Percentiles rank a stretch among this genome's conserved stretches.
Evolutionary conservation across 495 filamentous ascomycete genomes (phyloP).

Genomic region (Trichodelitschia bisporula): DNA sequence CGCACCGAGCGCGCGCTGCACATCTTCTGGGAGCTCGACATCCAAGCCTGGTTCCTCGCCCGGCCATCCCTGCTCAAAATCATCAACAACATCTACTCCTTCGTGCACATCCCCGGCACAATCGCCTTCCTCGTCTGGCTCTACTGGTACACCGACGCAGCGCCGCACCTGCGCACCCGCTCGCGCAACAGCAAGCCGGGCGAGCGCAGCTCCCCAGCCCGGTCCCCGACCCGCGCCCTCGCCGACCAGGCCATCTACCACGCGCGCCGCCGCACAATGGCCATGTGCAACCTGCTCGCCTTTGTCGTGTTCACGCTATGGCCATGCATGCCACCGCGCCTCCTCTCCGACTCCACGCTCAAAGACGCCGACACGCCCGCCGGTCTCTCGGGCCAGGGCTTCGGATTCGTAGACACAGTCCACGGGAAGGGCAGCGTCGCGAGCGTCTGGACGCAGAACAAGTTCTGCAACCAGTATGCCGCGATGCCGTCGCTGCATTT

Average conservation of each 20-base stretch:
- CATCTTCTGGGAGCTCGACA: conserved; percentile 20
- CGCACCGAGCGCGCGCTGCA: conserved; percentile 25
- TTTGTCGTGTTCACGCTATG: conserved; percentile 56
- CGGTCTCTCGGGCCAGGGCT: conserved; percentile 26
- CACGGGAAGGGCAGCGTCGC: conserved; percentile 35
- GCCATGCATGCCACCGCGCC: conserved; percentile 60
- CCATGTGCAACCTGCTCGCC: conserved; percentile 49
- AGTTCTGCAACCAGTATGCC: conserved; percentile 44
- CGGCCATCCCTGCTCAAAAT: conserved; percentile 13
- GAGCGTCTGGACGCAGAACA: conserved; percentile 50
- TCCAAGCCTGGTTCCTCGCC: conserved; percentile 15
- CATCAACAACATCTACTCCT: conserved; percentile 47
- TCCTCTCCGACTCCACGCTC: conserved; percentile 29
- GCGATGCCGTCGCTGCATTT: conserved; percentile 68
- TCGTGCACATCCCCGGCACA: conserved; percentile 63
- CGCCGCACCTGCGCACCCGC: conserved; percentile 17
- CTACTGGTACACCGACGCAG: conserved; percentile 38
- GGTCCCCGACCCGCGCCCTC: conserved; percentile 10
- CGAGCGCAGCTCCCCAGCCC: not conserved
- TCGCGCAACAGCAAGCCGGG: conserved; percentile 14
- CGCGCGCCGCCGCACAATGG: conserved; percentile 40
- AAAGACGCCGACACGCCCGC: conserved; percentile 15
- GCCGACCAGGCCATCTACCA: conserved; percentile 30
- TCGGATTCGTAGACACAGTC: conserved; percentile 54
- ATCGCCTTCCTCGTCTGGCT: conserved; percentile 43